Conservation (phyloP, 768 basidiomycete genomes). For the Terana coerulea region DNA sequence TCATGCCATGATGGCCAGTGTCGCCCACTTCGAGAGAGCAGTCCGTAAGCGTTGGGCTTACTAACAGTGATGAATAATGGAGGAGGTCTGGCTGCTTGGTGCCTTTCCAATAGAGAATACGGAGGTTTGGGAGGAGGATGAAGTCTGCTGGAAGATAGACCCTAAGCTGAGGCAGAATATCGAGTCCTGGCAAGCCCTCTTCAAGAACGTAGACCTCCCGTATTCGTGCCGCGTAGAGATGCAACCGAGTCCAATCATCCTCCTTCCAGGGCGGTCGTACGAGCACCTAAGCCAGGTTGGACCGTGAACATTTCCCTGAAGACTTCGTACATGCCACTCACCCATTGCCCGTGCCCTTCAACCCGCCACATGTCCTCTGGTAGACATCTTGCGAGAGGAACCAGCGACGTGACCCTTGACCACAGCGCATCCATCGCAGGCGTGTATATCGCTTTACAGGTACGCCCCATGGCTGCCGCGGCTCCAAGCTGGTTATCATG, state of each 20-base stretch:
- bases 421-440: background rate
- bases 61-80: background rate
- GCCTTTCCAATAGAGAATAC: background rate
- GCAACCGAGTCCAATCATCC: background rate
- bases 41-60: background rate
- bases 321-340: too few species aligned
- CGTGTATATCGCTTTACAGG: background rate
- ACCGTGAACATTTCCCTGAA: too few species aligned
- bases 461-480: background rate
- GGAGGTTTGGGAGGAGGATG: background rate
- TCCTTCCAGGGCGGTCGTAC: background rate
- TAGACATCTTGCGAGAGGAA: background rate
- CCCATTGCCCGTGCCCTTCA: background rate
- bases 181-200: background rate
- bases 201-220: background rate
- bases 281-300: too few species aligned
- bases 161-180: background rate
- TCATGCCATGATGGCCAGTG: background rate
- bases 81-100: background rate
- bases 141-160: background rate
- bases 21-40: slow-evolving; percentile 1
- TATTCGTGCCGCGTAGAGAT: background rate
- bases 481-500: background rate
- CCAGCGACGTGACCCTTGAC: background rate
- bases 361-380: background rate